phyloP scores from a whole-genome alignment of 805 yeast genomes.

The Suhomyces prunicola region DNA sequence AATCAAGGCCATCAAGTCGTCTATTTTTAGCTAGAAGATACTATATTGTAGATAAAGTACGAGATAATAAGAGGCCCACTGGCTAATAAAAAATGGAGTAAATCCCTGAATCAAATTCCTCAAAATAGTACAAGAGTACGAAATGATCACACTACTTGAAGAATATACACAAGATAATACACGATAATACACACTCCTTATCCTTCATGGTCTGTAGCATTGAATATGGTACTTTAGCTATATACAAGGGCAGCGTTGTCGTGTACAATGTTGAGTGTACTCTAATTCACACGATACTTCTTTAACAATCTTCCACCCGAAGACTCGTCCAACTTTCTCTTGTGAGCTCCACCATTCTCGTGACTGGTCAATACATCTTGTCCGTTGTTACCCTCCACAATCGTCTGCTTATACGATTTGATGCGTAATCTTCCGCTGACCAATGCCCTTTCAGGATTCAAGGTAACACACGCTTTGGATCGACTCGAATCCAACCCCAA shows the following conservation, averaged over 20 bases:
- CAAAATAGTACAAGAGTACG: no score
- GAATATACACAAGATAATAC: no score
- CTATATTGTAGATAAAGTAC: neutral
- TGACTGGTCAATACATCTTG: conserved; percentile 28
- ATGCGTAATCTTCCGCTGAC: conserved; percentile 71
- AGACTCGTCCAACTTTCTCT: conserved; percentile 20
- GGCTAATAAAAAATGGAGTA: no score
- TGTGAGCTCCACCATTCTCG: conserved; percentile 12
- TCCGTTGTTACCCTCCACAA: conserved; percentile 47
- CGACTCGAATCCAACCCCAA: conserved; percentile 69
- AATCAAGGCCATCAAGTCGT: conserved; percentile 26
- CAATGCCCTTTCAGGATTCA: conserved; percentile 60
- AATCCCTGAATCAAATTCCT: no score
- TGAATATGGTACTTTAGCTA: neutral
- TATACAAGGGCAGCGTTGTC: neutral
- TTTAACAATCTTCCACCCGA: conserved; percentile 24
- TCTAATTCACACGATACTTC: conserved; percentile 8
- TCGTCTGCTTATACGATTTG: conserved; percentile 74
- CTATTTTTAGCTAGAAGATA: conserved; percentile 22
- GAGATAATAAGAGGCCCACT: no score
- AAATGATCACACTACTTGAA: no score
- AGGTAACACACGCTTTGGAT: conserved; percentile 56
- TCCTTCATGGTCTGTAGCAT: neutral
- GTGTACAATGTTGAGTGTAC: neutral
- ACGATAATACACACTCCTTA: no score